Percentiles rank a stretch among this genome's conserved stretches.
Evolutionary conservation across 169 alveolate species (phyloP).

Genomic region (Babesia ovis): DNA sequence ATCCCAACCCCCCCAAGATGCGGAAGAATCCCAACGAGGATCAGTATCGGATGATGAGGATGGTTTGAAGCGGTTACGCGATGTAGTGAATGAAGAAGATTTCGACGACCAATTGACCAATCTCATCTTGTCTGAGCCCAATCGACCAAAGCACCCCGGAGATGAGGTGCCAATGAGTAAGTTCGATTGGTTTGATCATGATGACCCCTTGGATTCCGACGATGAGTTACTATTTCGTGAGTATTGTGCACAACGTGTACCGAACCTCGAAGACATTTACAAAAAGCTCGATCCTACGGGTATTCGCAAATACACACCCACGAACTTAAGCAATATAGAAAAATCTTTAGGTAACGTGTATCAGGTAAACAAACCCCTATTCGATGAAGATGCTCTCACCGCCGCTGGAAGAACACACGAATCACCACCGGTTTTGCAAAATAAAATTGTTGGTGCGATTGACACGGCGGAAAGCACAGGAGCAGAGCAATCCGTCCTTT

Average conservation of each 20-base stretch:
- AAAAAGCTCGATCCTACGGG: conserved; percentile 56
- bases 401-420: neutral
- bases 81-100: conserved; percentile 3
- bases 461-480: neutral
- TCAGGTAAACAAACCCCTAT: conserved; percentile 34
- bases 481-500: neutral
- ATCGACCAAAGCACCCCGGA: neutral
- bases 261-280: conserved; percentile 49
- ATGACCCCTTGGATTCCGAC: conserved; percentile 55
- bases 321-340: conserved; percentile 3
- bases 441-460: neutral
- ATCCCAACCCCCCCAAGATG: neutral
- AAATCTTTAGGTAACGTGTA: conserved; percentile 46
- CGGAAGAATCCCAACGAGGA: neutral
- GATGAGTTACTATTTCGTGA: conserved; percentile 54
- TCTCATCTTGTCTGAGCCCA: neutral
- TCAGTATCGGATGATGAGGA: neutral
- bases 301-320: conserved; percentile 39
- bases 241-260: conserved; percentile 26
- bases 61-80: neutral
- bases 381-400: conserved; percentile 18
- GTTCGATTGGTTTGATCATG: conserved; percentile 46
- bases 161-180: neutral
- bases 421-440: neutral
- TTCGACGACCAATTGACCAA: conserved; percentile 23